A percentile compares a stretch with the other conserved stretches of the same genome.
Evolutionary conservation across 352 stramenopile species (phyloP).

Genomic region (Globisporangium paroecandrum): DNA sequence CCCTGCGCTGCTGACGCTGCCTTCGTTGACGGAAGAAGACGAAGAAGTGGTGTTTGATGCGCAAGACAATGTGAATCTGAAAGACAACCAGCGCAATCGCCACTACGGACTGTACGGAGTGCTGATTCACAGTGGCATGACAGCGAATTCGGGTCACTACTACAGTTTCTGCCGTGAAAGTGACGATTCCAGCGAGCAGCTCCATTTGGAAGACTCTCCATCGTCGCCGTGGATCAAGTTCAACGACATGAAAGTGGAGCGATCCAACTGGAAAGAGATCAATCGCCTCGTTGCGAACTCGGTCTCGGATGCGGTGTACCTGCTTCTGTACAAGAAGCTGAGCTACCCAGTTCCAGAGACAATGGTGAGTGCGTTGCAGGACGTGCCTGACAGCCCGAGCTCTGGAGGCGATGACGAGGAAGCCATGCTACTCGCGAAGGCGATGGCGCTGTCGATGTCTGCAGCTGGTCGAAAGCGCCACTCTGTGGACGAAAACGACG

Average conservation of each 20-base stretch:
- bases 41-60: constrained; percentile 39
- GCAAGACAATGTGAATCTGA: constrained; percentile 7
- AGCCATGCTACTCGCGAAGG: constrained; percentile 83
- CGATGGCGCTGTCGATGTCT: constrained; percentile 88
- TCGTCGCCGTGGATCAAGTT: constrained; percentile 90
- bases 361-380: constrained; percentile 16
- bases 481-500: constrained; percentile 32
- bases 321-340: constrained; percentile 88
- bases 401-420: constrained; percentile 59
- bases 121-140: constrained; percentile 86
- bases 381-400: constrained; percentile 20
- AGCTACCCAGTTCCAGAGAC: constrained; percentile 37
- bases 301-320: constrained; percentile 85
- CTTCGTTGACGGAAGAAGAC: constrained; percentile 51
- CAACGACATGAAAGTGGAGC: constrained; percentile 84
- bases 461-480: constrained; percentile 47
- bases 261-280: constrained; percentile 82
- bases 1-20: constrained; percentile 61
- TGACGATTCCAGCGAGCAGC: constrained; percentile 56
- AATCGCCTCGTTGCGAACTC: constrained; percentile 69
- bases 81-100: constrained; percentile 35
- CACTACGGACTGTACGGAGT: constrained; percentile 88
- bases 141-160: constrained; percentile 89
- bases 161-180: constrained; percentile 88
- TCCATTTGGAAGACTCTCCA: constrained; percentile 78